Conservation (phyloP, 257 asterid genomes). For the Nicotiana sylvestris region DNA sequence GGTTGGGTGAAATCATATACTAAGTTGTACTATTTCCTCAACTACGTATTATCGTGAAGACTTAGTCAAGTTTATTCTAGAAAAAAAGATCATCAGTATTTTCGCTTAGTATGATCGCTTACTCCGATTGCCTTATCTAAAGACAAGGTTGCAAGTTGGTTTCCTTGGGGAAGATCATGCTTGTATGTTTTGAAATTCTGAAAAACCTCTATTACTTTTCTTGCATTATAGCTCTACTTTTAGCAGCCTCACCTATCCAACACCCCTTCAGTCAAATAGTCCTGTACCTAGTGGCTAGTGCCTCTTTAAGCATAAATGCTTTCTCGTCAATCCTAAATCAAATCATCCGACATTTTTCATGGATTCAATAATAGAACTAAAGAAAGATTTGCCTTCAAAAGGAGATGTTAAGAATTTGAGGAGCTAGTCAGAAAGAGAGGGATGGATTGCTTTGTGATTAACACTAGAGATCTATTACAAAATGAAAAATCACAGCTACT, state of each 20-base stretch:
- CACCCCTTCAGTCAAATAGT: not conserved
- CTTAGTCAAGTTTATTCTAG: not conserved
- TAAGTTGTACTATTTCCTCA: not conserved
- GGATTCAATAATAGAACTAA: not conserved
- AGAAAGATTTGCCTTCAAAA: not conserved
- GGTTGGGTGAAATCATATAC: not conserved
- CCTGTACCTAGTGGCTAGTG: not conserved
- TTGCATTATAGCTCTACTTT: not conserved
- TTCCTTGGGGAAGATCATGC: slow-evolving; percentile 6
- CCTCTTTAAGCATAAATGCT: not conserved
- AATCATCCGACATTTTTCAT: not conserved
- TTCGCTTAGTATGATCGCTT: not conserved
- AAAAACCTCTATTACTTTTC: not conserved
- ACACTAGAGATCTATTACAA: not conserved
- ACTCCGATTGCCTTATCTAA: not conserved
- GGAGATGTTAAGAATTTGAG: not conserved
- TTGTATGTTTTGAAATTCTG: not conserved
- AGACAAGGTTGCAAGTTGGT: not conserved
- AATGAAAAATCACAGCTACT: not conserved
- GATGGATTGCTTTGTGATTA: not conserved
- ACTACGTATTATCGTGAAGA: not conserved
- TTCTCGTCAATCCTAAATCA: not conserved
- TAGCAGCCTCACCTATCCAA: not conserved
- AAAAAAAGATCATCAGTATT: not conserved
- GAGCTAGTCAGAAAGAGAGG: not conserved